phyloP scores from a whole-genome alignment of 2,329 filamentous ascomycete genomes.

The Scorias spongiosa region DNA sequence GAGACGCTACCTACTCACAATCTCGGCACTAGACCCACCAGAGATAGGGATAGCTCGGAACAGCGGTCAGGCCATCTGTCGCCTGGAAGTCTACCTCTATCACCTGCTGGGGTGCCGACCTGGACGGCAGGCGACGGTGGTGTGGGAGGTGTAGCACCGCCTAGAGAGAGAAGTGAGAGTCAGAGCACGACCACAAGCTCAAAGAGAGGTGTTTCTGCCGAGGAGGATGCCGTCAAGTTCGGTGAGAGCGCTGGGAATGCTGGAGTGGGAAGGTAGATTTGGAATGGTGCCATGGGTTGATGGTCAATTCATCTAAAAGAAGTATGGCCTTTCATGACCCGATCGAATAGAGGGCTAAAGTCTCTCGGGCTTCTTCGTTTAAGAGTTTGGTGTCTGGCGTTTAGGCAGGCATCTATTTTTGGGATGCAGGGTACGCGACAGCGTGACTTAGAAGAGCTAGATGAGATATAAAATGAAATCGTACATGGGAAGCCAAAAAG shows the following conservation, averaged over 20 bases:
- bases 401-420: too few species aligned
- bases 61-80: neutral
- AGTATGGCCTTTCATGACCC: too few species aligned
- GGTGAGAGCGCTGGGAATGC: constrained; percentile 22
- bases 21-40: constrained; percentile 1
- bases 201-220: constrained; percentile 6
- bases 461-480: too few species aligned
- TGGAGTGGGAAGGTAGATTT: constrained; percentile 8
- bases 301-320: too few species aligned
- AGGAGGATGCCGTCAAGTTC: constrained; percentile 20
- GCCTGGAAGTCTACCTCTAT: neutral
- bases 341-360: too few species aligned
- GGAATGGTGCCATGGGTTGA: too few species aligned
- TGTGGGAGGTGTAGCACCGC: constrained; percentile 18
- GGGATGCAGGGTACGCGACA: too few species aligned
- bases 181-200: constrained; percentile 21
- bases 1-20: constrained; percentile 1
- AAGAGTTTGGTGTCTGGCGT: too few species aligned
- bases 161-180: constrained; percentile 21
- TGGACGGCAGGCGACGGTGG: constrained; percentile 17
- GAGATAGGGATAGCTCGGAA: neutral
- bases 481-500: too few species aligned
- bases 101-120: constrained; percentile 10
- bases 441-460: too few species aligned
- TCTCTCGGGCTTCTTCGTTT: too few species aligned